Conservation (phyloP, 2,329 filamentous ascomycete genomes). For the Epichloe baconii region DNA sequence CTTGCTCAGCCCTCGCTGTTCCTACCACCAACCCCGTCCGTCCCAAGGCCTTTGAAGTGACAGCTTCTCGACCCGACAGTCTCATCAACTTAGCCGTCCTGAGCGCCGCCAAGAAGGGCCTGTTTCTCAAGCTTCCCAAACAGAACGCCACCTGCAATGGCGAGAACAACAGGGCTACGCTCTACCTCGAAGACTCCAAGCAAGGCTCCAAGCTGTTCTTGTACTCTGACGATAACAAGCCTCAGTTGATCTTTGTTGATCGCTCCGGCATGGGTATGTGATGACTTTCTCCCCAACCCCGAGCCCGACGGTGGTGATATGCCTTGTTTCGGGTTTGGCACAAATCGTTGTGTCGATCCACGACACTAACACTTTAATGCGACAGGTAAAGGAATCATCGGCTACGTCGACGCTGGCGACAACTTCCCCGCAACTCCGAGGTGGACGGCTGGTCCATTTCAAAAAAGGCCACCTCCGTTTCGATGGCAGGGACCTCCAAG, state of each 20-base stretch:
- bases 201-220: slow-evolving; percentile 32
- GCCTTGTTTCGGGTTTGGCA: no score
- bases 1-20: slow-evolving; percentile 16
- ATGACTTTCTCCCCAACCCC: background rate
- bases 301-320: no score
- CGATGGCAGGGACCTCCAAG: slow-evolving; percentile 30
- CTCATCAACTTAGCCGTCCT: slow-evolving; percentile 32
- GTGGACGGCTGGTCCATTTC: slow-evolving; percentile 32
- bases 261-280: slow-evolving; percentile 43
- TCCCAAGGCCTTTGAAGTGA: slow-evolving; percentile 30
- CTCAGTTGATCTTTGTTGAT: slow-evolving; percentile 40
- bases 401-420: slow-evolving; percentile 35
- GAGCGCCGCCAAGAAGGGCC: slow-evolving; percentile 28
- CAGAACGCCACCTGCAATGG: slow-evolving; percentile 38
- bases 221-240: slow-evolving; percentile 24
- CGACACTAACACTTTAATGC: slow-evolving; percentile 1
- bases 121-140: slow-evolving; percentile 29
- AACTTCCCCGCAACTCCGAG: slow-evolving; percentile 28
- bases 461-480: slow-evolving; percentile 31
- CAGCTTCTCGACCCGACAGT: slow-evolving; percentile 36
- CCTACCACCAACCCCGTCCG: slow-evolving; percentile 8
- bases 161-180: slow-evolving; percentile 31
- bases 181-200: slow-evolving; percentile 25
- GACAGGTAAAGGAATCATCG: slow-evolving; percentile 37
- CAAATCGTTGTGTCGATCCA: no score